Conservation (phyloP, 768 basidiomycete genomes). For the Leccinum pellstonianum region DNA sequence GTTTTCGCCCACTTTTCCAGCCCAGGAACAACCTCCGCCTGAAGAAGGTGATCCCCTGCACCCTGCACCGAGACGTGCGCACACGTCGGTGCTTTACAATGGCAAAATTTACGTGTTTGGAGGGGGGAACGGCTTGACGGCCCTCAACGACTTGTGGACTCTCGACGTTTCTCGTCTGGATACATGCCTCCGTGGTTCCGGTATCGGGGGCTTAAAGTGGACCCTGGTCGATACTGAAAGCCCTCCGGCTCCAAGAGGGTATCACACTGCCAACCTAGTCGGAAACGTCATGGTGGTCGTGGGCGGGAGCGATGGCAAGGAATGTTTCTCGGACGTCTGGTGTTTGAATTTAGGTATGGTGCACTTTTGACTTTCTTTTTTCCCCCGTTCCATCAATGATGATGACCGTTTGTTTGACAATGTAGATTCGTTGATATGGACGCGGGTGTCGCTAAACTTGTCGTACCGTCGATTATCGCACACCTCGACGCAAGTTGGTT, state of each 20-base stretch:
- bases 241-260: constrained; percentile 69
- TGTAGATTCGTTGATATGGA: constrained; percentile 32
- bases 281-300: constrained; percentile 84
- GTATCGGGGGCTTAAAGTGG: constrained; percentile 47
- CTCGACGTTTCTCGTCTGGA: constrained; percentile 59
- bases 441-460: constrained; percentile 21
- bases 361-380: not conserved
- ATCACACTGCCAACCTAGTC: constrained; percentile 88
- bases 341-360: constrained; percentile 79
- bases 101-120: constrained; percentile 84
- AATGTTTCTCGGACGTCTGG: constrained; percentile 88
- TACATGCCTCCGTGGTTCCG: constrained; percentile 20
- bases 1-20: constrained; percentile 45
- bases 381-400: not conserved
- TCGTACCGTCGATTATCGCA: constrained; percentile 72
- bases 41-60: constrained; percentile 20
- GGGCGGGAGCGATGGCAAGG: constrained; percentile 88
- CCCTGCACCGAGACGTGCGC: constrained; percentile 79
- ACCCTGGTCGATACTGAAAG: constrained; percentile 56
- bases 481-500: constrained; percentile 86
- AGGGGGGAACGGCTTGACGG: constrained; percentile 90
- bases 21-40: constrained; percentile 7
- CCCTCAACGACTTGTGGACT: constrained; percentile 88
- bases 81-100: constrained; percentile 75
- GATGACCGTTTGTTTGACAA: not conserved